Base-by-base conservation (phyloP, 2,329 filamentous ascomycete genomes). In the Aspergillus pseudoviridinutans region DNA sequence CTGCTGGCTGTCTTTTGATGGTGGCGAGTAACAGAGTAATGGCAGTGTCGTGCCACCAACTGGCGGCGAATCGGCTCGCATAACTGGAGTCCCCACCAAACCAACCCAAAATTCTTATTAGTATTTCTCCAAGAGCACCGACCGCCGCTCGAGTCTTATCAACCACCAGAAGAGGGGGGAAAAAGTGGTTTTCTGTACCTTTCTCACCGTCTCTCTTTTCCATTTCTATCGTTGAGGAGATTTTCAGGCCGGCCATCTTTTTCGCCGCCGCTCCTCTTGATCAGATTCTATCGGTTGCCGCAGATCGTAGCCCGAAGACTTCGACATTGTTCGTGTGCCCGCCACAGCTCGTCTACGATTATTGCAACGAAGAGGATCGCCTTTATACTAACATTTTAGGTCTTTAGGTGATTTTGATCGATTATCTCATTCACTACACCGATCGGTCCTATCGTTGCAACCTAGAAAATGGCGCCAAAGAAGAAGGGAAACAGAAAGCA, bases 401-500 rank as follows among this genome's bases (percentile, higher is more conserved):
- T 2, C 0, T 7, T 1, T 24, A 44, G 41, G 41, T 17, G 44
- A 17, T 47, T 47, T 24, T 14, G 4, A 22, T 44, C 9, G 41
- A 44, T 47, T 12, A 47, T 27, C 10, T 2, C 44, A 14, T 14
- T 47, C 44, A 47, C 44, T 47, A 44, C 17, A 22, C 20, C 41
- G 41, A 12, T 22, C 32, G 14, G 14, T 44, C 20, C n/a, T 44
- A 20, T 44, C 24, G 28, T 38, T 44, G 7, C 35, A 42, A 47
- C 24, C 27, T 59, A 54, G 54, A 73, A 76, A 60, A 97, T 97
- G 93, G 80, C 92, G 71, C 92, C 92, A 61, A 97, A 97, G 82
- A 95, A 94, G 84, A 97, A 96, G 85, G 89, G 88, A 74, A 89
- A 87, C 78, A 95, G 93, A 82, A 87, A 86, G 74, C 85, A 82